Evolutionary conservation across 2,329 filamentous ascomycete genomes (phyloP), one percentile per base, ranked within the genome.

Genomic region (Chaetomiaceae sp.): DNA sequence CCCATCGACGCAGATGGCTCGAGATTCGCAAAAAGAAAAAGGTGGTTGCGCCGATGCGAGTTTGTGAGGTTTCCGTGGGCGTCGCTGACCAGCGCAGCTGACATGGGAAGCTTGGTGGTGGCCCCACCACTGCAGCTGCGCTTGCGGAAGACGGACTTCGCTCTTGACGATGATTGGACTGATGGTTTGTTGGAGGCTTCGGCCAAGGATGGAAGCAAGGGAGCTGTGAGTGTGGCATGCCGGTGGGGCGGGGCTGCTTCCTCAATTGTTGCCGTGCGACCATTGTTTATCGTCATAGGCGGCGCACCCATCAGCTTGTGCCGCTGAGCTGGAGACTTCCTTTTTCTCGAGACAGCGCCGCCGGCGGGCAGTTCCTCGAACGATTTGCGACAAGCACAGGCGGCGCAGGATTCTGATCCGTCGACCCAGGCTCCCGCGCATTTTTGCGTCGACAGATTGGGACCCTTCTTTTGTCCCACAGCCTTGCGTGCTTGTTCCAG

Each of bases 211-310:
- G 8, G 31, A 39, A 44, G 45, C 53, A 47, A 29, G 33, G 23
- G 14, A 12, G 25, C 34, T 48, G 39, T 17, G 43, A 46, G 49
- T 52, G 50, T 40, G 50, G 49, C 37, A 20, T 23, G 23, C 8
- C 17, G 23, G 49, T 47, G 45, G 46, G 39, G 25, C 43, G 6
- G n/a, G n/a, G n/a, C n/a, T 20, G 17, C 20, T 20, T n/a, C 37
- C 36, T 47, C 43, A 33, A 54, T 56, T 60, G 58, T 60, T 58
- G 20, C n/a, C 15, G 33, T 38, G 39, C 50, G 27, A 31, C 51
- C 53, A 56, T 51, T 59, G 53, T 54, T 56, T 54, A 58, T 54
- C 57, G 50, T 52, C 47, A 58, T 58, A 58, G 57, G 14, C 12
- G 44, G 52, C 27, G 27, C 34, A 50, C 19, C 29, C 6, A 22